A percentile compares a stretch with the other conserved stretches of the same genome.
phyloP scores from a whole-genome alignment of 2,329 filamentous ascomycete genomes.

The Cladosporium sp. region DNA sequence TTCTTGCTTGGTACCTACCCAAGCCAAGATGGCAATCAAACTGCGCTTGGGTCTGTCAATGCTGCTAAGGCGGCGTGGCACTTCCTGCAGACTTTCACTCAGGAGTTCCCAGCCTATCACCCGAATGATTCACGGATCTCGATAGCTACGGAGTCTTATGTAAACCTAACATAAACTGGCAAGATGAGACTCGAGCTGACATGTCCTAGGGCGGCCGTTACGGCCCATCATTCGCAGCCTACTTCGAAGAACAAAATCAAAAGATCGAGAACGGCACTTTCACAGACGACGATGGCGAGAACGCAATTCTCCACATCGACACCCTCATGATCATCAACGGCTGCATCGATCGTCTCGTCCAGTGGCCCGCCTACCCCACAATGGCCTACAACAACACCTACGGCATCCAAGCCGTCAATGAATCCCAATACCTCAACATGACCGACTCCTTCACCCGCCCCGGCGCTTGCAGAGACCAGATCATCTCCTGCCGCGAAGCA shows the following conservation, averaged over 20 bases:
- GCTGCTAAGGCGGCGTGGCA: conserved; percentile 56
- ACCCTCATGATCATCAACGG: conserved; percentile 50
- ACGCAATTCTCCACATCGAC: conserved; percentile 39
- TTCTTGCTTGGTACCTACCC: conserved; percentile 51
- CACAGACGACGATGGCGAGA: conserved; percentile 29
- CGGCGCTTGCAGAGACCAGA: conserved; percentile 52
- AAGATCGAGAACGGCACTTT: conserved; percentile 43
- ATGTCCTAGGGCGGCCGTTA: conserved; percentile 51
- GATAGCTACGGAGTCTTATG: conserved; percentile 49
- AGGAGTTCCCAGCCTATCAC: conserved; percentile 60
- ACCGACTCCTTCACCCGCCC: conserved; percentile 41
- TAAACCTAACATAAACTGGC: conserved; percentile 16
- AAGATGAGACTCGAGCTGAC: conserved; percentile 44
- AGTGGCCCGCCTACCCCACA: conserved; percentile 38
- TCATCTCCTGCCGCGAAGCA: conserved; percentile 48
- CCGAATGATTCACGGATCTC: conserved; percentile 55
- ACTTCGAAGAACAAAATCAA: conserved; percentile 57
- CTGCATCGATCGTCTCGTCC: conserved; percentile 49
- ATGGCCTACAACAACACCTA: conserved; percentile 58
- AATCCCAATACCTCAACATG: conserved; percentile 44
- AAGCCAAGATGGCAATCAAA: conserved; percentile 40
- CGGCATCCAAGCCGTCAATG: conserved; percentile 47
- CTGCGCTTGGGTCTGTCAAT: conserved; percentile 49
- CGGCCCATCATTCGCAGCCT: conserved; percentile 56
- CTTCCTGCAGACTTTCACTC: conserved; percentile 59